Evolutionary conservation across 352 stramenopile genomes (phyloP).

Genomic region (Globisporangium carolinianum): DNA sequence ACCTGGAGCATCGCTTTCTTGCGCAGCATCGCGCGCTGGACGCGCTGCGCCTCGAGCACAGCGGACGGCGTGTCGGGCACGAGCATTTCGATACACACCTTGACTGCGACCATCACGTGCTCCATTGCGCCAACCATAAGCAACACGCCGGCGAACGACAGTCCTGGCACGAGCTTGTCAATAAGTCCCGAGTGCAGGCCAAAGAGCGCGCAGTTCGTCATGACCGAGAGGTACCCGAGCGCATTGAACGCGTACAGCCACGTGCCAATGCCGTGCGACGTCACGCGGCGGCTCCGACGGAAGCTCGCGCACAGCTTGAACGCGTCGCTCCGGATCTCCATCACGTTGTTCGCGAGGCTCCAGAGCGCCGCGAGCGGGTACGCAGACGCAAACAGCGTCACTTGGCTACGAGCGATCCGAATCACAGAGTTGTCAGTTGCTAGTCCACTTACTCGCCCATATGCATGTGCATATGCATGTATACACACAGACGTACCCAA

Average conservation of each 20-base stretch:
- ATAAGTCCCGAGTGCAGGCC: constrained; percentile 86
- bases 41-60: constrained; percentile 60
- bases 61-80: constrained; percentile 58
- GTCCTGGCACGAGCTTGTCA: constrained; percentile 53
- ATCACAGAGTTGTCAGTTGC: constrained; percentile 2
- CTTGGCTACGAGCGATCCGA: constrained; percentile 46
- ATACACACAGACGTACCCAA: constrained; percentile 70
- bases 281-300: constrained; percentile 59
- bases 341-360: constrained; percentile 91
- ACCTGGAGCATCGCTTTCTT: constrained; percentile 73
- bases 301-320: constrained; percentile 91
- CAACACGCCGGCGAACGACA: constrained; percentile 53
- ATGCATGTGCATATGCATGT: constrained; percentile 3
- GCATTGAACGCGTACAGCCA: constrained; percentile 90
- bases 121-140: constrained; percentile 58
- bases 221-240: constrained; percentile 88
- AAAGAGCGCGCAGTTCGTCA: constrained; percentile 94
- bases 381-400: constrained; percentile 92
- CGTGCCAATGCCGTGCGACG: constrained; percentile 84
- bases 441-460: no score
- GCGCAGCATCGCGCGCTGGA: constrained; percentile 49
- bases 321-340: constrained; percentile 93
- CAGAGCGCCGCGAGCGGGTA: constrained; percentile 91
- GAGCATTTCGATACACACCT: constrained; percentile 76
- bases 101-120: constrained; percentile 72